These are phyloP conservation scores for Cercophora newfieldiana DNA, from an alignment of 495 filamentous ascomycete genomes.

Conservation along the genomic window DNA sequence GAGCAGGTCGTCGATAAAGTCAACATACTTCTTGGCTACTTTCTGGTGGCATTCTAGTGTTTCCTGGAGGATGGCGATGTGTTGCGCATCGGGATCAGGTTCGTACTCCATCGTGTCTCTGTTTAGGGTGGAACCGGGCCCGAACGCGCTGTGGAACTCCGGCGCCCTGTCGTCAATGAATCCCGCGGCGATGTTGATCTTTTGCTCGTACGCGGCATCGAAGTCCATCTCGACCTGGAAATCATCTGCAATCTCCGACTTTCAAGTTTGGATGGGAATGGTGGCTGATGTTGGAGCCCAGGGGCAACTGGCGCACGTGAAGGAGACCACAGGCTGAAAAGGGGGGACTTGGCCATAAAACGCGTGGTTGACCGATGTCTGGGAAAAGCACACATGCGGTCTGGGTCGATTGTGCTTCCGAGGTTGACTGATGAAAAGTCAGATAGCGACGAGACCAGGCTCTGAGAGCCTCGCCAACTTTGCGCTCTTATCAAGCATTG, in stretches of 20 bases:
- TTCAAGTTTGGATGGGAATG: not conserved
- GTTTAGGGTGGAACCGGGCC: constrained; percentile 16
- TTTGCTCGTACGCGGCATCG: not conserved
- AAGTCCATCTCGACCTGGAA: not conserved
- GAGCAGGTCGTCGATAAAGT: constrained; percentile 19
- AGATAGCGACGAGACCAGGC: not conserved
- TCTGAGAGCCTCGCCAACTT: not conserved
- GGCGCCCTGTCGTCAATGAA: constrained; percentile 18
- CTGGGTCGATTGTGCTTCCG: not conserved
- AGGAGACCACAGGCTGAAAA: not conserved
- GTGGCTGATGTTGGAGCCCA: not conserved
- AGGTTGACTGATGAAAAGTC: not conserved
- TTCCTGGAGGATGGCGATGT: constrained; percentile 17
- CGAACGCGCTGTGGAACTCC: constrained; percentile 19
- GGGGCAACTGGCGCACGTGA: not conserved
- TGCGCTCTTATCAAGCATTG: not conserved
- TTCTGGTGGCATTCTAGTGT: constrained; percentile 18
- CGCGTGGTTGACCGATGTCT: not conserved
- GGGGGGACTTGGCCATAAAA: not conserved
- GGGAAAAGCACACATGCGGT: not conserved
- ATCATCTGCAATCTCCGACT: not conserved
- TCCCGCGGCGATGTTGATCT: constrained; percentile 3
- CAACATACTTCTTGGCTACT: constrained; percentile 13
- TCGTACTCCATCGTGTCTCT: constrained; percentile 21
- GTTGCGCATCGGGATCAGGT: not conserved